Base-by-base conservation (phyloP, 164 flowering plant genomes). In the Annona squamosa region DNA sequence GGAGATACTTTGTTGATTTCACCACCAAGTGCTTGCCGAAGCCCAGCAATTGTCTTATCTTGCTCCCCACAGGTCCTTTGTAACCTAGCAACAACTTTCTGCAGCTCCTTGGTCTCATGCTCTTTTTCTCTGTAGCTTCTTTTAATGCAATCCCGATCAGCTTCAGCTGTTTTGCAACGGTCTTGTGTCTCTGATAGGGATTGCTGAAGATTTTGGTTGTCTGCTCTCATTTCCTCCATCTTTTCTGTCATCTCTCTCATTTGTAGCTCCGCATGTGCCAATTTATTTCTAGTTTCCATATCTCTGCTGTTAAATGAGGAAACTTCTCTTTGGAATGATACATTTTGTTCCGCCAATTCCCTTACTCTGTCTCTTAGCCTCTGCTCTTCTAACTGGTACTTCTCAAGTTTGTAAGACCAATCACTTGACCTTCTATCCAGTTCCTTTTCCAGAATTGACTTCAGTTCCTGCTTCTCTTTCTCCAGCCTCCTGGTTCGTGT, bases 261-360 rank as follows among this genome's bases (percentile, higher is more conserved):
- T 52, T 89, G 86, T 73, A 71, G 71, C 79, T 90, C 91, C 10
- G 81, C 84, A 77, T 76, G 65, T 5, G 73, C 68, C 13, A 85
- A 71, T 70, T 73, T 77, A 76, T 48, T 82, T 78, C 70, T 85
- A 76, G 78, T 83, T 70, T 90, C 93, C 62, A 72, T 70, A 76
- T 90, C 97, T 77, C 74, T 87, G 74, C 85, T 90, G 75, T 77
- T 83, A 48, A 84, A 79, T 12, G 88, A 82, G 68, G 91, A 88
- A 13, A 89, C 87, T 80, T 96, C 97, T 78, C 92, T 90, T 79
- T 93, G 99, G 52, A 93, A 86, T 2, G 91, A 86, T 61, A 93
- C 98, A 82, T 93, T 93, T 67, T 90, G 97, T 84, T 96, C 98
- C 47, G 98, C 98, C 4, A 96, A 89, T 77, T 96, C 97, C 78